Conservation (phyloP, 768 basidiomycete genomes). For the Termitomyces sp. region DNA sequence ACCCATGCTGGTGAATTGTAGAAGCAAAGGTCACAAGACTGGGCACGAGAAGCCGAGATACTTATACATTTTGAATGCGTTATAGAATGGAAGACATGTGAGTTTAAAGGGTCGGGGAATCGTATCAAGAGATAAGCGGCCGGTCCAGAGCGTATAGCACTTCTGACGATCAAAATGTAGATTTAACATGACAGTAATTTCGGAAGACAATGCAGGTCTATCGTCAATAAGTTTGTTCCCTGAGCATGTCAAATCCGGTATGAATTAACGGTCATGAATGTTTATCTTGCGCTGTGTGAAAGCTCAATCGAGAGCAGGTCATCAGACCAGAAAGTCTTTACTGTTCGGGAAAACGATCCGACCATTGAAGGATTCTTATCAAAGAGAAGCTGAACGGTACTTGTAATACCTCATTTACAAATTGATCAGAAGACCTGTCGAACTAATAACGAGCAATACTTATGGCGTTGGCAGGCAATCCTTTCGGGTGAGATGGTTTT, state of each 20-base stretch:
- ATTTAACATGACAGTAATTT: background rate
- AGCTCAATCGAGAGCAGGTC: background rate
- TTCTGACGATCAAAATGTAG: too few species aligned
- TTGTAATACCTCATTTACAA: background rate
- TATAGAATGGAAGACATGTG: background rate
- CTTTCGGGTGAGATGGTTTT: constrained; percentile 6
- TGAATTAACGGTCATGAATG: background rate
- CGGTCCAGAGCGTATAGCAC: too few species aligned
- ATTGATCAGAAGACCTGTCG: background rate
- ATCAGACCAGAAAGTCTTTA: background rate
- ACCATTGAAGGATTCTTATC: background rate
- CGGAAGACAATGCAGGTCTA: background rate
- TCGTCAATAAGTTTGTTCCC: background rate
- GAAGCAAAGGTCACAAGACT: background rate
- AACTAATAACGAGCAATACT: background rate
- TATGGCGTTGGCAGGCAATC: constrained; percentile 6
- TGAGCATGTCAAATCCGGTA: background rate
- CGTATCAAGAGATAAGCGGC: background rate
- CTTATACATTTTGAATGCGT: background rate
- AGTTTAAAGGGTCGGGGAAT: background rate
- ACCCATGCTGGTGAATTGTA: background rate
- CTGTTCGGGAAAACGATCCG: background rate
- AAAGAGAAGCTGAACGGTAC: background rate
- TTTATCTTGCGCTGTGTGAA: background rate
- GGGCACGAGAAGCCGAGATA: background rate